Base-by-base conservation (phyloP, 805 yeast species). In the Ogataea chonburiensis region DNA sequence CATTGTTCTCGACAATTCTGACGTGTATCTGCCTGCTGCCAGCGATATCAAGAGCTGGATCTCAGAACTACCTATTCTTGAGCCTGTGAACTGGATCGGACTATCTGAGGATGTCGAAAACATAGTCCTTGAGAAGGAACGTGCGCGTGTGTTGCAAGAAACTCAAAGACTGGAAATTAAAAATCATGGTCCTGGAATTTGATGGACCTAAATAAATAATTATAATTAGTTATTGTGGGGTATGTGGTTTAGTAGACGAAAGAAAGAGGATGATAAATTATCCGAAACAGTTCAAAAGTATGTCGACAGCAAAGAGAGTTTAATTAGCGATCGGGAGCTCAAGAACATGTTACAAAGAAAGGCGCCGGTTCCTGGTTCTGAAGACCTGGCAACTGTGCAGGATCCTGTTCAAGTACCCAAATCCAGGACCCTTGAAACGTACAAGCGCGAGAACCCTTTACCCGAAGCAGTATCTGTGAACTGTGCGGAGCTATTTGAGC, bases 21-120 rank as follows among this genome's bases (percentile, higher is more conserved):
- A 17, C 6, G 45, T 76, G 17, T 16, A n/a, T 1, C 54, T 68
- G 6, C 88, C 89, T 0, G 79, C 76, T 17, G 71, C 71, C 16
- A 46, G 53, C 0, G 23, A 49, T 1, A 61, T 53, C 1, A 24
- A 34, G 2, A 40, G 45, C 3, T 84, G 89, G 88, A 66, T 81
- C 14, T 45, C 56, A 0, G 26, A 46, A 0, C 58, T 83, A 27
- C 88, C 88, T 0, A 68, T 67, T 10, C 67, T 71, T 5, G 75
- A 74, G 31, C 58, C 63, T 2, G 34, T 48, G 14, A 43, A 38
- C 8, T 60, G 65, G 65, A 20, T 59, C 9, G 60, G 60, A 8
- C 28, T 60, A 14, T 41, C 50, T 7, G 26, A 15, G 1, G 46
- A 34, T 12, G 43, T 49, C 9, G 44, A 44, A 15, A 15, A 24